Evolutionary conservation across 2,329 filamentous ascomycete species (phyloP).

Genomic region (Penicillium psychrosexuale): DNA sequence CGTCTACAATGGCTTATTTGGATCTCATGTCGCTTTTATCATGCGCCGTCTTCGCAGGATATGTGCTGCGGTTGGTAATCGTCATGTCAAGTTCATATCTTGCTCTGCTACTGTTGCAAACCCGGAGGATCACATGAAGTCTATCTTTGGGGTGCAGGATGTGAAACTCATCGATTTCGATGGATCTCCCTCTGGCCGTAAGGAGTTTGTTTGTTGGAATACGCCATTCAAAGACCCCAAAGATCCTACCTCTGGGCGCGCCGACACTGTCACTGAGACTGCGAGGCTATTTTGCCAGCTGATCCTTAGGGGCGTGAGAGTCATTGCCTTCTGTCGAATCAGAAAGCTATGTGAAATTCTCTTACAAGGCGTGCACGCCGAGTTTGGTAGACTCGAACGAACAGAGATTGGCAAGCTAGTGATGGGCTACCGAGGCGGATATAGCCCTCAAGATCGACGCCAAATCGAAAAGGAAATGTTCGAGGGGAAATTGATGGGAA

Average conservation of each 20-base stretch:
- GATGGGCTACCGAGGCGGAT: conserved; percentile 94
- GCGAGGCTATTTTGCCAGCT: conserved; percentile 87
- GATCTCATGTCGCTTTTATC: conserved; percentile 89
- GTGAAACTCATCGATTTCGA: conserved; percentile 84
- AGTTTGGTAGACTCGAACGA: conserved; percentile 70
- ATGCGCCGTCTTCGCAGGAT: conserved; percentile 86
- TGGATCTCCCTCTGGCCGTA: conserved; percentile 85
- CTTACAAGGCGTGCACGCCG: conserved; percentile 72
- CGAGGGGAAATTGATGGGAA: conserved; percentile 85
- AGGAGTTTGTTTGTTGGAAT: conserved; percentile 98
- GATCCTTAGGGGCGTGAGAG: conserved; percentile 79
- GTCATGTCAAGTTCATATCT: conserved; percentile 81
- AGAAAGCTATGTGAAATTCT: conserved; percentile 85
- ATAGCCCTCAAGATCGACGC: conserved; percentile 85
- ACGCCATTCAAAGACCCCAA: conserved; percentile 87
- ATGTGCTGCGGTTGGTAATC: conserved; percentile 86
- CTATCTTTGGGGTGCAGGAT: conserved; percentile 84
- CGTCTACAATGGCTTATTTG: conserved; percentile 93
- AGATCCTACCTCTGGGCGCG: conserved; percentile 81
- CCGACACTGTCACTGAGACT: conserved; percentile 78
- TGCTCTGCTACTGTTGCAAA: conserved; percentile 97
- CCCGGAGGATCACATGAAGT: conserved; percentile 84
- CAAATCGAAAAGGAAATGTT: conserved; percentile 96
- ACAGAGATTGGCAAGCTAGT: conserved; percentile 73
- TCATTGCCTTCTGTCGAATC: conserved; percentile 89